Evolutionary conservation across 305 asterid genomes (phyloP).

Genomic region (Withania somnifera): DNA sequence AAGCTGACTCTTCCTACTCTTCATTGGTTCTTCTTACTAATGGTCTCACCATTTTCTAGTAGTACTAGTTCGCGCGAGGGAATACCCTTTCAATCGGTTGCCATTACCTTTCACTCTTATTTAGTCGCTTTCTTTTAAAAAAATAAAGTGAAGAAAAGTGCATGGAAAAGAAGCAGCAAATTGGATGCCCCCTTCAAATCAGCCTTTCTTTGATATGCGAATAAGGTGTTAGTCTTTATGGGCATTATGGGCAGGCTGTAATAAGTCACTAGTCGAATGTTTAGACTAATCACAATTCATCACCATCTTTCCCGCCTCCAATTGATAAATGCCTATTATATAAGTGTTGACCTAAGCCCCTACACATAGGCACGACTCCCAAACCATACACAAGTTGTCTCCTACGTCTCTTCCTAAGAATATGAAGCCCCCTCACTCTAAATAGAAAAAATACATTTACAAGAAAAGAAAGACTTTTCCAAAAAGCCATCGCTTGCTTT

Average conservation of each 20-base stretch:
- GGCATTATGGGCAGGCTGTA: not conserved
- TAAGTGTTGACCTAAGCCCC: too few relatives aligned
- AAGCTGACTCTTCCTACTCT: too few relatives aligned
- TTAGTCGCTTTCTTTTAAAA: not conserved
- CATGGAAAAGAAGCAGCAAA: not conserved
- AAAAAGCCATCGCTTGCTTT: too few relatives aligned
- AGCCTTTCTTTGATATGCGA: not conserved
- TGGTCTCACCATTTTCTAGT: too few relatives aligned
- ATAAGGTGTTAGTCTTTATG: not conserved
- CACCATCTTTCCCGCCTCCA: not conserved
- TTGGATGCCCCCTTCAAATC: not conserved
- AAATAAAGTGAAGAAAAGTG: not conserved
- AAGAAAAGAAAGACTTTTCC: too few relatives aligned
- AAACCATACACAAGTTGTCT: not conserved
- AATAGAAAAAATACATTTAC: too few relatives aligned
- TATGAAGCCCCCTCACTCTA: not conserved
- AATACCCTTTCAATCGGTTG: too few relatives aligned
- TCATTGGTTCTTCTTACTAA: too few relatives aligned
- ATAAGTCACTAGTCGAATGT: not conserved
- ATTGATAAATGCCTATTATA: too few relatives aligned
- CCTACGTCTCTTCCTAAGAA: not conserved
- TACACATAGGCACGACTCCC: not conserved
- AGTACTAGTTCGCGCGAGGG: too few relatives aligned
- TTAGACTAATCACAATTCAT: not conserved
- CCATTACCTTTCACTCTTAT: not conserved